Percentiles rank a stretch among this genome's conserved stretches.
These are phyloP conservation scores for Fimicolochytrium jonesii DNA, from an alignment of 192 early-diverging fungal genomes.

Conservation along the genomic window DNA sequence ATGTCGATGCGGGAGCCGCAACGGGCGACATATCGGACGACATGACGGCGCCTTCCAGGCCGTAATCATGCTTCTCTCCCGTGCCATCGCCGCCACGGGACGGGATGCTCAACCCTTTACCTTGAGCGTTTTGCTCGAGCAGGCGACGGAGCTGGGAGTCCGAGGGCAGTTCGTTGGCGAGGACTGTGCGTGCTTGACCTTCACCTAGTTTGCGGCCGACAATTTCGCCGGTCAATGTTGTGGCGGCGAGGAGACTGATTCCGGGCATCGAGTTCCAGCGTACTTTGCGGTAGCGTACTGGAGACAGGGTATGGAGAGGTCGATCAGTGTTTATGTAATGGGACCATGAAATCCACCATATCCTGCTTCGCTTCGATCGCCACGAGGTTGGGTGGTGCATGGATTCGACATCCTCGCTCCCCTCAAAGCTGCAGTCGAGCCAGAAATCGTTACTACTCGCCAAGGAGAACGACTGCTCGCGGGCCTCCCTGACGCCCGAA, in stretches of 20 bases:
- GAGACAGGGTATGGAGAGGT: too few relatives aligned
- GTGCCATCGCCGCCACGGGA: background rate
- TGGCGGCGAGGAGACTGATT: background rate
- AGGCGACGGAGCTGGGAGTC: conserved; percentile 12
- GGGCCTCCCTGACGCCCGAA: too few relatives aligned
- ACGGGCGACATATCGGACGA: background rate
- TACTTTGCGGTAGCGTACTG: background rate
- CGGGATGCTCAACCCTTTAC: background rate
- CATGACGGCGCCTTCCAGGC: conserved; percentile 13
- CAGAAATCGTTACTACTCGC: too few relatives aligned
- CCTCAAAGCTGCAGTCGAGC: too few relatives aligned
- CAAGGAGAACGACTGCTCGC: too few relatives aligned
- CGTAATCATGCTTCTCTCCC: conserved; percentile 2
- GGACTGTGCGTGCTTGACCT: conserved; percentile 5
- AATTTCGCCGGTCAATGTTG: conserved; percentile 6
- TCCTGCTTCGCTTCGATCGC: too few relatives aligned
- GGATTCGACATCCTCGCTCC: too few relatives aligned
- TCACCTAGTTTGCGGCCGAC: conserved; percentile 17
- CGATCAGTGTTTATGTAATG: too few relatives aligned
- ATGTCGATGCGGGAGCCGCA: background rate
- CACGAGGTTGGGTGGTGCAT: too few relatives aligned
- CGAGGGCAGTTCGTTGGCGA: conserved; percentile 4
- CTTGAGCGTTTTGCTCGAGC: conserved; percentile 5
- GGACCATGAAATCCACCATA: too few relatives aligned
- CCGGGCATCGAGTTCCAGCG: conserved; percentile 5